Evolutionary conservation across 768 basidiomycete species (phyloP).

Genomic region (Panus rudis): DNA sequence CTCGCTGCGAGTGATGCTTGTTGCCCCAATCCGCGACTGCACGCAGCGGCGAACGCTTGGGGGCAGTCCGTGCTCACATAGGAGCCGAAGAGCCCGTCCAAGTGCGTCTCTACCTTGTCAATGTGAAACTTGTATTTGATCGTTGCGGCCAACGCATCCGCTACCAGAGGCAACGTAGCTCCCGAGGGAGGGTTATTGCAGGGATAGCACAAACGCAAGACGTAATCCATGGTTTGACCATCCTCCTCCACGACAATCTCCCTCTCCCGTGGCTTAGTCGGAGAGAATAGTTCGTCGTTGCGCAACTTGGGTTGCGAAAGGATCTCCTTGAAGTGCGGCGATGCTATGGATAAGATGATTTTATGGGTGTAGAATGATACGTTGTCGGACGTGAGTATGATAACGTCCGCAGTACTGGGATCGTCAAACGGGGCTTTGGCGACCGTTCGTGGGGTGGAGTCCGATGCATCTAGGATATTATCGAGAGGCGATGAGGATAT

Average conservation of each 20-base stretch:
- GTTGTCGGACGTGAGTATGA: conserved; percentile 46
- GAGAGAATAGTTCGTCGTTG: too few species aligned
- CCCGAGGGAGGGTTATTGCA: conserved; percentile 3
- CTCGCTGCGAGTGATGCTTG: conserved; percentile 11
- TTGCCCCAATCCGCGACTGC: conserved; percentile 9
- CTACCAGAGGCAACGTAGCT: conserved; percentile 3
- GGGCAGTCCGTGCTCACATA: conserved; percentile 4
- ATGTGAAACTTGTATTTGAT: conserved; percentile 18
- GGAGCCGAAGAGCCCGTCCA: neutral
- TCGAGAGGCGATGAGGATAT: too few species aligned
- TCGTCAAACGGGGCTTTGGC: neutral
- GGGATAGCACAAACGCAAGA: conserved; percentile 17
- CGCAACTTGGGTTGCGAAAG: conserved; percentile 23
- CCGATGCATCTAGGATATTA: too few species aligned
- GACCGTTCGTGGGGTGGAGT: neutral
- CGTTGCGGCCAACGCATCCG: conserved; percentile 14
- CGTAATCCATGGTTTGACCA: conserved; percentile 7
- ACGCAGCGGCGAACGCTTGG: conserved; percentile 12
- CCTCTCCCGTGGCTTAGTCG: conserved; percentile 1
- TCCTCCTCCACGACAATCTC: conserved; percentile 1
- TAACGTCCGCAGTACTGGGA: conserved; percentile 29
- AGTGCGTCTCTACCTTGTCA: conserved; percentile 1
- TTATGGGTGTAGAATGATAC: conserved; percentile 32
- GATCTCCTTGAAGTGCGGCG: conserved; percentile 27
- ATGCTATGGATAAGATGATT: conserved; percentile 26